These are phyloP conservation scores for Leptographium lundbergii DNA, from an alignment of 2,329 filamentous ascomycete genomes.

Conservation along the genomic window DNA sequence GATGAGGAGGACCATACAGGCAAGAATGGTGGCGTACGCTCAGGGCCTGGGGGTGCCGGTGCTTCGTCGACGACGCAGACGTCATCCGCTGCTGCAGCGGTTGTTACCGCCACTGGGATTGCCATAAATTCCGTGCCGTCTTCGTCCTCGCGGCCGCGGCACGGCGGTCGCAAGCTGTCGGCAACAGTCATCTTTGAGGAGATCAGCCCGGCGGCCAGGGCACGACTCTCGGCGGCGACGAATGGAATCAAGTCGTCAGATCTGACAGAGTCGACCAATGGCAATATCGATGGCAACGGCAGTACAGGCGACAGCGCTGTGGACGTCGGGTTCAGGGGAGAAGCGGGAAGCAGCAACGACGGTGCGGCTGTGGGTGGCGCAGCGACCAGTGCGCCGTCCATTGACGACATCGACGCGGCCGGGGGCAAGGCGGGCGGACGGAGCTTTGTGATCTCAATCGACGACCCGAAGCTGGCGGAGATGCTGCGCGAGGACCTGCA, in stretches of 20 bases:
- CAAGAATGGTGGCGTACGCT: not conserved
- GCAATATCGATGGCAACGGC: not conserved
- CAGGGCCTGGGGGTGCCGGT: not conserved
- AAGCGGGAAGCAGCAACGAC: not conserved
- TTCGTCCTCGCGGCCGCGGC: not conserved
- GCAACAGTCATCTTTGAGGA: constrained; percentile 13
- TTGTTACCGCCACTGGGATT: not conserved
- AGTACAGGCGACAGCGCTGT: not conserved
- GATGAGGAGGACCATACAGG: not conserved
- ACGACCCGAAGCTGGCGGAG: constrained; percentile 28
- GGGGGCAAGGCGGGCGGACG: not conserved
- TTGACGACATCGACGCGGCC: not conserved
- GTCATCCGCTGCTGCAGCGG: not conserved
- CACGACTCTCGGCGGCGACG: not conserved
- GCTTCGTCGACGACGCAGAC: too few relatives aligned
- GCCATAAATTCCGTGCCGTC: not conserved
- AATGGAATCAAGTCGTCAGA: not conserved
- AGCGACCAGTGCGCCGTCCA: not conserved
- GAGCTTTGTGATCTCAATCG: constrained; percentile 17
- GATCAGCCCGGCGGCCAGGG: not conserved
- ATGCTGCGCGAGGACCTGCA: constrained; percentile 20
- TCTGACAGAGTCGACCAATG: not conserved
- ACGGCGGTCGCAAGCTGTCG: constrained; percentile 7
- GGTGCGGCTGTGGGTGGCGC: not conserved
- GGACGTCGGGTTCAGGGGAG: not conserved